phyloP scores from a whole-genome alignment of 768 basidiomycete species.

The Imleria badia region DNA sequence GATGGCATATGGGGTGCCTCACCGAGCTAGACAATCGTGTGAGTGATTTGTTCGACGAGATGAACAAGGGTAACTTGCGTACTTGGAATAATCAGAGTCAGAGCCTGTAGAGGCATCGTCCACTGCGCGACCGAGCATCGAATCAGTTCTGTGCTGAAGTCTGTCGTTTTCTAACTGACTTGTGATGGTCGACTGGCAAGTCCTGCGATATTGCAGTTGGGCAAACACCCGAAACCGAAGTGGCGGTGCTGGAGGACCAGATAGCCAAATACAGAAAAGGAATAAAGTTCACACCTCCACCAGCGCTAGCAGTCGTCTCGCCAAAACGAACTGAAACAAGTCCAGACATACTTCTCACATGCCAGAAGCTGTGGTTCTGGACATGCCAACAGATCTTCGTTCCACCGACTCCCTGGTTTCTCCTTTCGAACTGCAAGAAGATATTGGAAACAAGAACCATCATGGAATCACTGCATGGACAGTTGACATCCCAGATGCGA shows the following conservation, averaged over 20 bases:
- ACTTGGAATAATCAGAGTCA: constrained; percentile 97
- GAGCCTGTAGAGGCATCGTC: constrained; percentile 90
- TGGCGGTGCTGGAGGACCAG: constrained; percentile 18
- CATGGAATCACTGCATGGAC: constrained; percentile 49
- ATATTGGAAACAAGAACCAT: not conserved
- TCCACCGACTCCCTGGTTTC: constrained; percentile 1
- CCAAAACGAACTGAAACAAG: not conserved
- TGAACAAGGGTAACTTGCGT: constrained; percentile 28
- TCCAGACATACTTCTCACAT: constrained; percentile 14
- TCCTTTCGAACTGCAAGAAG: constrained; percentile 18
- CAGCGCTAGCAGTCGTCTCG: too few species aligned
- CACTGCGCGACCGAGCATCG: constrained; percentile 52
- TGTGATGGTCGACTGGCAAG: constrained; percentile 11
- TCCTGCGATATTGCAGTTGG: constrained; percentile 1
- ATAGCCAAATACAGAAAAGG: constrained; percentile 7
- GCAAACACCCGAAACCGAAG: constrained; percentile 1
- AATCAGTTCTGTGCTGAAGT: constrained; percentile 21
- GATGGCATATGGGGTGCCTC: constrained; percentile 18
- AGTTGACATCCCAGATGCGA: constrained; percentile 50
- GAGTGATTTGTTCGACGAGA: constrained; percentile 5
- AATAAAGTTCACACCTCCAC: constrained; percentile 12
- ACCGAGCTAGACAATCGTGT: constrained; percentile 27
- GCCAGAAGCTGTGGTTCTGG: constrained; percentile 29
- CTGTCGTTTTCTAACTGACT: constrained; percentile 24
- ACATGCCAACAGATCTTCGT: constrained; percentile 39